Evolutionary conservation across 768 basidiomycete genomes (phyloP).

Genomic region (Russula abietina): DNA sequence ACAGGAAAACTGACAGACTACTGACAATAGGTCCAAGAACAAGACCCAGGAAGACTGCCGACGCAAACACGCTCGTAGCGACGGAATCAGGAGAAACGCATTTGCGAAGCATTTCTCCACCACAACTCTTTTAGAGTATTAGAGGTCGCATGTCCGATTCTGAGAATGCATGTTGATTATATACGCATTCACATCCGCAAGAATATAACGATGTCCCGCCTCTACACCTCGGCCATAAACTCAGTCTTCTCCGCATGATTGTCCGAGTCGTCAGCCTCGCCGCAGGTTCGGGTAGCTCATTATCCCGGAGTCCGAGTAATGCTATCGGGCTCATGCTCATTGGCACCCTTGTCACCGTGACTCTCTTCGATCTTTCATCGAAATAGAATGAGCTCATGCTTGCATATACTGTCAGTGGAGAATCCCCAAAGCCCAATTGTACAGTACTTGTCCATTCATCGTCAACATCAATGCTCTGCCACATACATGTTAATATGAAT

Average conservation of each 20-base stretch:
- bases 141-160: too few relatives aligned
- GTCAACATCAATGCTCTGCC: too few relatives aligned
- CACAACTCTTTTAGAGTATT: too few relatives aligned
- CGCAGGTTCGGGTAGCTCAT: background rate
- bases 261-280: background rate
- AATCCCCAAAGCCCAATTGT: too few relatives aligned
- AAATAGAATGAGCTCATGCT: background rate
- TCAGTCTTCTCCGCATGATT: background rate
- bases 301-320: background rate
- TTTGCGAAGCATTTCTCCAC: too few relatives aligned
- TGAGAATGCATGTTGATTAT: too few relatives aligned
- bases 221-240: background rate
- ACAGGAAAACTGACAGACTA: conserved; percentile 21
- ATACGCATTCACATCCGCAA: background rate
- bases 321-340: background rate
- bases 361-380: background rate
- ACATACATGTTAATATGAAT: background rate
- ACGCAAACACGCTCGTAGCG: conserved; percentile 23
- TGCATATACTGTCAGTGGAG: background rate
- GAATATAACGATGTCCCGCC: background rate
- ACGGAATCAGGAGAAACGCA: too few relatives aligned
- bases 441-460: background rate
- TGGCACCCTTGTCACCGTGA: too few relatives aligned
- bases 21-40: conserved; percentile 28
- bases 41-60: conserved; percentile 26